Base-by-base conservation (phyloP, 1,284 basidiomycete species). In the Heterobasidion parviporum region DNA sequence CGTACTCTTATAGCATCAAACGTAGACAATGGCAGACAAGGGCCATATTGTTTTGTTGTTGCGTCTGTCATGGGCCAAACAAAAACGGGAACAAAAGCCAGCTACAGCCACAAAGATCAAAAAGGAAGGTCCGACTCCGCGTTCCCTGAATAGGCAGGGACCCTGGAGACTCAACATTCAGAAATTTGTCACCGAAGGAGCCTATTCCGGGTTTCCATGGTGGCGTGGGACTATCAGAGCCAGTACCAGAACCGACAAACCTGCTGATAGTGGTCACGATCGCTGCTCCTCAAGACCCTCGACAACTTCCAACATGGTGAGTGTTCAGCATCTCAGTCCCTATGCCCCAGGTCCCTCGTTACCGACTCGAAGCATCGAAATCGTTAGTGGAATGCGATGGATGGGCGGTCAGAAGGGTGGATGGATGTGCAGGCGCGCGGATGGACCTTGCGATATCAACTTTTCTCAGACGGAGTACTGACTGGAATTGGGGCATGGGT, bases 281-380 rank as follows among this genome's bases (percentile, higher is more conserved):
- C 26, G 26, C 26, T 26, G 26, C 26, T 59, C 63, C 59, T 66
- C 64, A 68, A 68, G 64, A 66, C 64, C 53, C 58, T 56, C 60
- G 63, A 61, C 63, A 70, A 62, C 60, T 69, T 58, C 51, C 57
- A 64, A 51, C 53, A 64, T 73, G 71, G 71, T 73, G 65, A 73
- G 71, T 64, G 60, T 49, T 45, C 38, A 12, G 59, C 38, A 56
- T 55, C 51, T 57, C 52, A 41, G 43, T 33, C 14, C 8, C 12
- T 33, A 26, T n/a, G 8, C 49, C 8, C 46, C 53, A 41, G 38
- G 41, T 38, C 10, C 36, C 20, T 18, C 12, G 15, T 35, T 18
- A 26, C 33, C 36, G 15, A 18, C 9, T 32, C 34, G 18, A 32
- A 12, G 14, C 16, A 35, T 36, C 20, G 18, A 6, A 15, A 26